These are phyloP conservation scores for Cicer bijugum DNA, from an alignment of 306 rosid genomes.

Conservation along the genomic window DNA sequence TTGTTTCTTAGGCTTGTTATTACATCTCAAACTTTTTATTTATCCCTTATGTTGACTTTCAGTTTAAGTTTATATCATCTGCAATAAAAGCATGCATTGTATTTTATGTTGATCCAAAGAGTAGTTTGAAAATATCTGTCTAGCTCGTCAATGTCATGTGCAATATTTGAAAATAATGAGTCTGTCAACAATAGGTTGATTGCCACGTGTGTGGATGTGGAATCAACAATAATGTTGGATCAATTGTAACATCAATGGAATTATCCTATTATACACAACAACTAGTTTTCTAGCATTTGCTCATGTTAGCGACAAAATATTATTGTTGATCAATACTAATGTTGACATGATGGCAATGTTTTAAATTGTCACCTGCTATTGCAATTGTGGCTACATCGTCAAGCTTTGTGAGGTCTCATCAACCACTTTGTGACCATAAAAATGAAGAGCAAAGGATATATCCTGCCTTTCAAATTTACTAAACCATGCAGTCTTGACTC, in stretches of 20 bases:
- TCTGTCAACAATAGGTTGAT: conserved; percentile 19
- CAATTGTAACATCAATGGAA: neutral
- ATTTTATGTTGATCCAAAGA: neutral
- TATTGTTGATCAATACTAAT: neutral
- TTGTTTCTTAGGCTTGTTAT: neutral
- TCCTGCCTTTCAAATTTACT: conserved; percentile 26
- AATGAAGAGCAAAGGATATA: conserved; percentile 5
- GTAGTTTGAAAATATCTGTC: conserved; percentile 26
- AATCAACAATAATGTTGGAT: too few relatives aligned
- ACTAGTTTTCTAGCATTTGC: neutral
- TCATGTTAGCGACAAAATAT: neutral
- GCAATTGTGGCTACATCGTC: neutral
- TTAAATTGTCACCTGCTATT: neutral
- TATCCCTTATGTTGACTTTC: neutral
- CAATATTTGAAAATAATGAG: neutral
- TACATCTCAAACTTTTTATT: neutral
- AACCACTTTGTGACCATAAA: neutral
- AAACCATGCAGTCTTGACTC: neutral
- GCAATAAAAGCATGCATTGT: neutral
- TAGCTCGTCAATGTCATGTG: neutral
- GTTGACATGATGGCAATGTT: neutral
- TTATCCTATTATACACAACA: neutral
- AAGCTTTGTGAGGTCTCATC: neutral
- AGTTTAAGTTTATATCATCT: neutral
- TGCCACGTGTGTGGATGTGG: neutral